These are phyloP conservation scores for Chlamydomonas schloesseri DNA, from an alignment of 139 green algal species.

Conservation along the genomic window DNA sequence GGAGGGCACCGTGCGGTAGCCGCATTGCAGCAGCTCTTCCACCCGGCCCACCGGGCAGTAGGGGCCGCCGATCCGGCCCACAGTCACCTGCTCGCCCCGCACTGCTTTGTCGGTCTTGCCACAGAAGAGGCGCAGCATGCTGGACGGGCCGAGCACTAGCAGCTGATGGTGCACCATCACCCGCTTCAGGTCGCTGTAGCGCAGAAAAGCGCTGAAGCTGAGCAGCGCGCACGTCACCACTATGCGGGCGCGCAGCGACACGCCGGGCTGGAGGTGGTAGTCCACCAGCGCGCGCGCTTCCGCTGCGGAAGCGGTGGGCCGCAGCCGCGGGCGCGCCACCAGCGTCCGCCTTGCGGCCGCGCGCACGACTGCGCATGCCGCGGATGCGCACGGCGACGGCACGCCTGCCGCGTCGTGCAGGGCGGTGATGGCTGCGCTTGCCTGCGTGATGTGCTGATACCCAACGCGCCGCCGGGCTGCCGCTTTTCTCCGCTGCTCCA, in stretches of 20 bases:
- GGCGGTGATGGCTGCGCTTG: too few species aligned
- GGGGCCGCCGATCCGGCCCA: neutral
- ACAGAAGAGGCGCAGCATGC: neutral
- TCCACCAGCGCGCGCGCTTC: neutral
- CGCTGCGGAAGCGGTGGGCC: too few species aligned
- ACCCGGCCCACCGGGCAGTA: slow-evolving; percentile 4
- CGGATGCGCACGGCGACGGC: too few species aligned
- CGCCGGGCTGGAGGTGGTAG: neutral
- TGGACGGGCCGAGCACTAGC: neutral
- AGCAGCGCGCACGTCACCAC: neutral
- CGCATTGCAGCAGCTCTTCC: neutral
- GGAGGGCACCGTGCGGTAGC: neutral
- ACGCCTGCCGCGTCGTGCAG: too few species aligned
- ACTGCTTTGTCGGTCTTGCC: slow-evolving; percentile 7
- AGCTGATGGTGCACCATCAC: neutral
- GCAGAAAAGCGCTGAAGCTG: neutral
- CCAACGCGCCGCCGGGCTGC: too few species aligned
- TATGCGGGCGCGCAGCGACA: neutral
- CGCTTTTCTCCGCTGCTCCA: too few species aligned
- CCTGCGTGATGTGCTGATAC: too few species aligned
- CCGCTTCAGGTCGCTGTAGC: neutral
- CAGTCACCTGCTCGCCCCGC: neutral
- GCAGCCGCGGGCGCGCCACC: too few species aligned
- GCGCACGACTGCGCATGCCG: too few species aligned
- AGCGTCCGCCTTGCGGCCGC: too few species aligned